These are phyloP conservation scores for Cymbopogon citratus DNA, from an alignment of 176 grass and related monocot genomes.

Conservation along the genomic window DNA sequence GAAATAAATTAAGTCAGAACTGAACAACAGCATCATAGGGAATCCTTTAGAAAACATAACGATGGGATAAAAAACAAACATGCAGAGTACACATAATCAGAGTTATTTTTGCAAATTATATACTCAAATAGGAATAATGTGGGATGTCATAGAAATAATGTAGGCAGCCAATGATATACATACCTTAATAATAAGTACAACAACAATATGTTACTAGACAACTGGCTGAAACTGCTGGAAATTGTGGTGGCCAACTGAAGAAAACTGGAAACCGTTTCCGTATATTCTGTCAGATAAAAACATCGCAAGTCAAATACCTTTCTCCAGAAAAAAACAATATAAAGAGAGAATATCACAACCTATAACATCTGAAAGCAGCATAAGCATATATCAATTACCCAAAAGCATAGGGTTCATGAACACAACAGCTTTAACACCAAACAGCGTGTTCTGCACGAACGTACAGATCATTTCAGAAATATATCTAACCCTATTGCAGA, in stretches of 20 bases:
- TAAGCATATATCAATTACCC: neutral
- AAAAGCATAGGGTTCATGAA: neutral
- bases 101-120: neutral
- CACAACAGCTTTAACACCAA: neutral
- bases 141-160: neutral
- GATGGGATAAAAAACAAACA: neutral
- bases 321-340: neutral
- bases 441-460: neutral
- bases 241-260: neutral
- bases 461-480: neutral
- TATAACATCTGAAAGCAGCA: neutral
- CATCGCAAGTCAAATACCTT: neutral
- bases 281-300: neutral
- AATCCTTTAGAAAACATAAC: neutral
- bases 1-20: neutral
- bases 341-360: neutral
- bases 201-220: neutral
- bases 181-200: constrained; percentile 21
- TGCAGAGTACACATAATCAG: neutral
- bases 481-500: neutral
- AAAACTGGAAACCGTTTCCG: neutral
- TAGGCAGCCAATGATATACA: neutral
- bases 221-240: constrained; percentile 14
- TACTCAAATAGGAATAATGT: neutral
- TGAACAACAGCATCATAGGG: neutral